A percentile compares a stretch with the other conserved stretches of the same genome.
Evolutionary conservation across 2,329 filamentous ascomycete genomes (phyloP).

Genomic region (Fusarium fujikuroi): DNA sequence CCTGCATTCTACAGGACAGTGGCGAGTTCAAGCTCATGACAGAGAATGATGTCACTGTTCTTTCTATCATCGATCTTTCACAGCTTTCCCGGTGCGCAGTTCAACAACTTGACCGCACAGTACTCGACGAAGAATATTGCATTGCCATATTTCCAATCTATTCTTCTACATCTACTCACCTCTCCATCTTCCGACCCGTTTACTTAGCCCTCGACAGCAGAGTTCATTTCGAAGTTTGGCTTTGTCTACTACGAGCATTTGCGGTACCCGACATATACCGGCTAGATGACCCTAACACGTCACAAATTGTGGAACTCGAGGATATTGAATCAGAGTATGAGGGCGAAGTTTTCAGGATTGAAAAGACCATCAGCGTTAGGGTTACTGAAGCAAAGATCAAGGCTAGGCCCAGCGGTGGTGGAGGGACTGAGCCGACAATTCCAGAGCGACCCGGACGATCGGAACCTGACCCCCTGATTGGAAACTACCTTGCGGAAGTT

Average conservation of each 20-base stretch:
- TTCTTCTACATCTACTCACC: slow-evolving; percentile 75
- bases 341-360: slow-evolving; percentile 68
- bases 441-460: slow-evolving; percentile 35
- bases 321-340: slow-evolving; percentile 53
- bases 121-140: slow-evolving; percentile 92
- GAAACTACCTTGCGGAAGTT: slow-evolving; percentile 83
- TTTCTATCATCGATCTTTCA: slow-evolving; percentile 86
- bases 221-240: slow-evolving; percentile 97
- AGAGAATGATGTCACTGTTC: slow-evolving; percentile 82
- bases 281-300: slow-evolving; percentile 57
- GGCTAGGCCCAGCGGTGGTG: slow-evolving; percentile 43
- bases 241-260: slow-evolving; percentile 89
- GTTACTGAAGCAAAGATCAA: slow-evolving; percentile 72
- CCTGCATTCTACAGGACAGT: slow-evolving; percentile 93
- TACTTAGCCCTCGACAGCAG: slow-evolving; percentile 89
- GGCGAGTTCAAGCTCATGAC: slow-evolving; percentile 92
- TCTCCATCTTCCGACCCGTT: slow-evolving; percentile 85
- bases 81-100: slow-evolving; percentile 91
- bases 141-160: slow-evolving; percentile 97
- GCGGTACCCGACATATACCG: slow-evolving; percentile 92
- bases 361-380: slow-evolving; percentile 68
- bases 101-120: slow-evolving; percentile 88
- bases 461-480: slow-evolving; percentile 60
- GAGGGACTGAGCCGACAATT: slow-evolving; percentile 26
- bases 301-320: slow-evolving; percentile 56